Evolutionary conservation across 441 rosid genomes (phyloP).

Genomic region (Pelargonium fulgidum): DNA sequence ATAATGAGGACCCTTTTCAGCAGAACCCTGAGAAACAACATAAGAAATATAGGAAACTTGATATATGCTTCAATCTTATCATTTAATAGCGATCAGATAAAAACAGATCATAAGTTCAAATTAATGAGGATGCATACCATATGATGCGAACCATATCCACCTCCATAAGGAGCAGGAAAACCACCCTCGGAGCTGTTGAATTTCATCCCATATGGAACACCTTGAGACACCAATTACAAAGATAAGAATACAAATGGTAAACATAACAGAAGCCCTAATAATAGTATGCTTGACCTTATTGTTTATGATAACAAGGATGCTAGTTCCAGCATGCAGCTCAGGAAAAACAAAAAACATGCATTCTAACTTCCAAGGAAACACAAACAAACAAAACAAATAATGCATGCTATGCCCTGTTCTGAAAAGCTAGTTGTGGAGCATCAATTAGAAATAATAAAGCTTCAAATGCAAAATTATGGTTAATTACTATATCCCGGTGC

Average conservation of each 20-base stretch:
- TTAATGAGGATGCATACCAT: conserved; percentile 40
- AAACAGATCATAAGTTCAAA: conserved; percentile 7
- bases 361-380: no score
- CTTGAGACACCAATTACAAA: conserved; percentile 32
- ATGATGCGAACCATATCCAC: conserved; percentile 46
- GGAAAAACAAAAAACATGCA: no score
- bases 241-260: conserved; percentile 22
- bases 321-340: not conserved
- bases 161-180: conserved; percentile 60
- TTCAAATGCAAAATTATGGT: no score
- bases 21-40: conserved; percentile 49
- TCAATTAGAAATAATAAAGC: no score
- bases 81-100: not conserved
- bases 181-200: conserved; percentile 44
- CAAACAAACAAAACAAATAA: no score
- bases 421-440: no score
- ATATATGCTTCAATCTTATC: not conserved
- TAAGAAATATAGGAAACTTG: conserved; percentile 12
- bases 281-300: not conserved
- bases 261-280: conserved; percentile 7
- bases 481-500: no score
- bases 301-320: conserved; percentile 1
- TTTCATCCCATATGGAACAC: conserved; percentile 69
- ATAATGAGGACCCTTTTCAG: conserved; percentile 56
- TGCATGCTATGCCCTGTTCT: no score